phyloP scores from a whole-genome alignment of 441 rosid genomes.

The Erodium texanum region DNA sequence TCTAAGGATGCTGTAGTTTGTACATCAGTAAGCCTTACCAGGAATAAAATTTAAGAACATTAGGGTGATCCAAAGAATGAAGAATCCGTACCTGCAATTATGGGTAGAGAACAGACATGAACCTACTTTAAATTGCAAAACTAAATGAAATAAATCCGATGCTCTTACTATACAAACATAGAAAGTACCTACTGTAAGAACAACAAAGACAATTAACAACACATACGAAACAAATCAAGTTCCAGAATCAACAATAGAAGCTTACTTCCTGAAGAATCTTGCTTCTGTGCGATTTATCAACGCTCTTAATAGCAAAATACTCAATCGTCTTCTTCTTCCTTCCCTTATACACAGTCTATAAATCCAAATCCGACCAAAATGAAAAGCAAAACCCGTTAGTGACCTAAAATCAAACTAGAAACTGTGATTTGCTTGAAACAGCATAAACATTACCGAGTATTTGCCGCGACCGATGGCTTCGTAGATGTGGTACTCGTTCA shows the following conservation, averaged over 20 bases:
- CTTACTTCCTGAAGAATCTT: conserved; percentile 95
- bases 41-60: conserved; percentile 69
- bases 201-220: neutral
- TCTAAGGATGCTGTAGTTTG: neutral
- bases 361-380: neutral
- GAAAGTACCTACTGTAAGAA: neutral
- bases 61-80: conserved; percentile 68
- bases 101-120: neutral
- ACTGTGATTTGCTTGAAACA: neutral
- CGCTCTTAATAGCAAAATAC: conserved; percentile 90
- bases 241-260: neutral
- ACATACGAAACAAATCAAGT: neutral
- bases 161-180: neutral
- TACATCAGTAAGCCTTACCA: conserved; percentile 40
- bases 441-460: conserved; percentile 55
- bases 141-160: neutral
- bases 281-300: conserved; percentile 78
- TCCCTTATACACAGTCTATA: conserved; percentile 81
- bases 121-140: too few relatives aligned
- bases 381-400: conserved; percentile 1
- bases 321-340: conserved; percentile 96
- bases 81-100: conserved; percentile 76
- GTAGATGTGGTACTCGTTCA: conserved; percentile 91
- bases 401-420: neutral
- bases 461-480: conserved; percentile 96